Evolutionary conservation across 805 yeast species (phyloP).

Genomic region (Saturnispora gosingensis): DNA sequence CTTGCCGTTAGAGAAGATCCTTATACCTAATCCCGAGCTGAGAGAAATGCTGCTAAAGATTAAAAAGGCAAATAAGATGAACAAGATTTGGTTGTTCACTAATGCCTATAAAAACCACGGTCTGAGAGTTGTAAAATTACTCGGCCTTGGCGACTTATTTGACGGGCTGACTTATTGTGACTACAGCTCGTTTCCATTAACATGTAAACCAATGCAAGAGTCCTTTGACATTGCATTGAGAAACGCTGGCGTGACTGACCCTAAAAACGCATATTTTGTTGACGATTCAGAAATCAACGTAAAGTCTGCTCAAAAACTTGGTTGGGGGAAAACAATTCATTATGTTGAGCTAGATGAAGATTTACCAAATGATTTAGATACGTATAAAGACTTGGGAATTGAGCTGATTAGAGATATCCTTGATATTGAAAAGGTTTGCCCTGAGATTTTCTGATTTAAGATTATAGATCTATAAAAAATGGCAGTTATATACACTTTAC

Average conservation of each 20-base stretch:
- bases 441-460: conserved; percentile 36
- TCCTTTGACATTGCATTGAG: conserved; percentile 58
- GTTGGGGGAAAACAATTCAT: conserved; percentile 66
- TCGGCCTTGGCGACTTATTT: conserved; percentile 87
- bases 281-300: conserved; percentile 84
- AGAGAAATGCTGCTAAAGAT: conserved; percentile 43
- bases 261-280: conserved; percentile 55
- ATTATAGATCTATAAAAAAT: not conserved
- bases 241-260: conserved; percentile 48
- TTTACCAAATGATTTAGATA: conserved; percentile 29
- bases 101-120: conserved; percentile 94
- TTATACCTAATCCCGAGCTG: conserved; percentile 49
- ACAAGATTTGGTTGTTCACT: conserved; percentile 83
- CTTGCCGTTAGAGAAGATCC: conserved; percentile 71
- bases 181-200: conserved; percentile 56
- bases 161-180: conserved; percentile 94
- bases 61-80: conserved; percentile 40
- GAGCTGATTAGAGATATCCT: conserved; percentile 47
- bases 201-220: conserved; percentile 81
- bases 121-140: conserved; percentile 59
- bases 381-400: conserved; percentile 32
- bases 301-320: conserved; percentile 58
- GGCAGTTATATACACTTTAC: not conserved
- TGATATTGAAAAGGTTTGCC: conserved; percentile 42
- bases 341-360: conserved; percentile 65